Evolutionary conservation across 2,329 filamentous ascomycete genomes (phyloP).

Genomic region (Cladophialophora immunda): DNA sequence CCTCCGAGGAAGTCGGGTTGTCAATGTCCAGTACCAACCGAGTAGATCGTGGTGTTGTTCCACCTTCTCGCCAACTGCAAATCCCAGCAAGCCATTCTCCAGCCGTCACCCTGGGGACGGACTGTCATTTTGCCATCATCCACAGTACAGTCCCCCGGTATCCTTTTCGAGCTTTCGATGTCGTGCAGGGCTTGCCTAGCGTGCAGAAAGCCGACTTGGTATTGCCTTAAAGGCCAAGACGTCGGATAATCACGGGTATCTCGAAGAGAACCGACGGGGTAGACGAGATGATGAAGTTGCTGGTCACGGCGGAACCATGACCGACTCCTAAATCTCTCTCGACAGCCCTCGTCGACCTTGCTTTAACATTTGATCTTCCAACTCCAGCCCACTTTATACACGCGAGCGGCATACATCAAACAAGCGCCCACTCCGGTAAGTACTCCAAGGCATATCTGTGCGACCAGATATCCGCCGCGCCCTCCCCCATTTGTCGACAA

Average conservation of each 20-base stretch:
- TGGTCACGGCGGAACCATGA: neutral
- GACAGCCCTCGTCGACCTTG: neutral
- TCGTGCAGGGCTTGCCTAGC: neutral
- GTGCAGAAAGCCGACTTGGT: neutral
- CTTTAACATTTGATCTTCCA: constrained; percentile 46
- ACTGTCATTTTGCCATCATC: neutral
- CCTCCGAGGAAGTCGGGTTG: neutral
- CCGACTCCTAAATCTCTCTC: neutral
- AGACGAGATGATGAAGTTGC: neutral
- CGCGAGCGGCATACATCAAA: constrained; percentile 54
- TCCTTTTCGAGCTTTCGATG: neutral
- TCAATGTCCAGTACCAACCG: neutral
- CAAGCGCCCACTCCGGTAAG: constrained; percentile 61
- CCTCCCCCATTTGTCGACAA: constrained; percentile 55
- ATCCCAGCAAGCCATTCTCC: neutral
- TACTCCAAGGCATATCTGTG: constrained; percentile 56
- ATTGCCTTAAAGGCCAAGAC: neutral
- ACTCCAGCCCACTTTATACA: constrained; percentile 51
- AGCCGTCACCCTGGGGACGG: neutral
- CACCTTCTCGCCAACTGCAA: neutral
- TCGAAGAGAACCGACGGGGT: neutral
- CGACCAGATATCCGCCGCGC: constrained; percentile 40
- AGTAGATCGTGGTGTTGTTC: neutral
- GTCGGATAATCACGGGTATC: neutral
- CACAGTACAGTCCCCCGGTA: neutral